phyloP scores from a whole-genome alignment of 2,329 filamentous ascomycete species.

The Neofusicoccum sp. region DNA sequence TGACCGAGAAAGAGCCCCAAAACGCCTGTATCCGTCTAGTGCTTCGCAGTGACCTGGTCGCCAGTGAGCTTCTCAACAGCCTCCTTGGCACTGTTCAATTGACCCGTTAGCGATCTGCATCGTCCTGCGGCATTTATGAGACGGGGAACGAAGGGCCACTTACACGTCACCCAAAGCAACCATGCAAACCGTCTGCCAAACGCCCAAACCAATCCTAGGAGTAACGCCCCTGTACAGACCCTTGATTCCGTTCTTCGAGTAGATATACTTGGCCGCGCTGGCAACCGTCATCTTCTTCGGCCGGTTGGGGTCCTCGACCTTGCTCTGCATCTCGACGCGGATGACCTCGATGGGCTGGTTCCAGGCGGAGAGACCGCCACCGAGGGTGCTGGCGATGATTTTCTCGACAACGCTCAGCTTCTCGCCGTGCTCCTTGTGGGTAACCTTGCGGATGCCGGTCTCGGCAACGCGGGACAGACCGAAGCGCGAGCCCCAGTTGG shows the following conservation, averaged over 20 bases:
- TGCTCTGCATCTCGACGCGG: slow-evolving; percentile 99
- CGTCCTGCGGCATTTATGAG: neutral
- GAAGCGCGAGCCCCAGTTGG: slow-evolving; percentile 98
- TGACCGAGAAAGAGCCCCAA: slow-evolving; percentile 3
- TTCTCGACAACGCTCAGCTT: slow-evolving; percentile 82
- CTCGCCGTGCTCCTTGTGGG: slow-evolving; percentile 74
- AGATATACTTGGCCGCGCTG: slow-evolving; percentile 81
- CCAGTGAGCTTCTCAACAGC: slow-evolving; percentile 64
- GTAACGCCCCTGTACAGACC: slow-evolving; percentile 95
- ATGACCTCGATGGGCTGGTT: slow-evolving; percentile 99
- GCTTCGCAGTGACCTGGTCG: slow-evolving; percentile 63
- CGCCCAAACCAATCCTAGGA: slow-evolving; percentile 87
- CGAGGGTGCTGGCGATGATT: slow-evolving; percentile 79
- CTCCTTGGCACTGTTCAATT: slow-evolving; percentile 59
- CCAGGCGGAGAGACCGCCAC: slow-evolving; percentile 95
- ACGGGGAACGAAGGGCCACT: slow-evolving; percentile 37
- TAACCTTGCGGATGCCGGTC: slow-evolving; percentile 75
- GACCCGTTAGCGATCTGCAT: neutral
- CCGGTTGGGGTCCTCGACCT: slow-evolving; percentile 94
- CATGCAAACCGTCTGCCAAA: slow-evolving; percentile 99
- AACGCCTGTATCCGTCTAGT: slow-evolving; percentile 44
- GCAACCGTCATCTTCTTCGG: slow-evolving; percentile 99
- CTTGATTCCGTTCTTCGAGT: slow-evolving; percentile 79
- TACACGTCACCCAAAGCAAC: slow-evolving; percentile 97
- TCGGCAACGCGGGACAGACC: slow-evolving; percentile 90